These are phyloP conservation scores for Rhynchosporium agropyri DNA, from an alignment of 2,329 filamentous ascomycete species.

Conservation along the genomic window DNA sequence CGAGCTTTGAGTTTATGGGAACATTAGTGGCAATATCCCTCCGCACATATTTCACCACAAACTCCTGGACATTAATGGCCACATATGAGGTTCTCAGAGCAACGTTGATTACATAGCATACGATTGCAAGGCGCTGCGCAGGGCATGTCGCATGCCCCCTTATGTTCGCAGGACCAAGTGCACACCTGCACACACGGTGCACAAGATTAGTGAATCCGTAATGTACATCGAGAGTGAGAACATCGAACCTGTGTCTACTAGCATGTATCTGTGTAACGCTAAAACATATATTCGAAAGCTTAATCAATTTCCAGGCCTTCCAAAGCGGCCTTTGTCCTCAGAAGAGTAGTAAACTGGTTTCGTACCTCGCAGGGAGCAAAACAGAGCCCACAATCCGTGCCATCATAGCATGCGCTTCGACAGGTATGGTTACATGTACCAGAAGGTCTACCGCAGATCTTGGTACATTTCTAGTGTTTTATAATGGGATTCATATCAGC, in stretches of 20 bases:
- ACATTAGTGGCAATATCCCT: constrained; percentile 60
- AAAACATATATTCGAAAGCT: background rate
- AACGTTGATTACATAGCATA: constrained; percentile 60
- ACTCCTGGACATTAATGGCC: constrained; percentile 1
- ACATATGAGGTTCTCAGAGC: background rate
- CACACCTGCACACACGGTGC: constrained; percentile 62
- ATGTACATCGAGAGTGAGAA: constrained; percentile 48
- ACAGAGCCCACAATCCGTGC: background rate
- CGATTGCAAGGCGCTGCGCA: constrained; percentile 70
- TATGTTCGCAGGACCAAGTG: constrained; percentile 57
- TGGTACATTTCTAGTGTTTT: constrained; percentile 53
- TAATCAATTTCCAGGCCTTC: background rate
- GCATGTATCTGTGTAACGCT: too few relatives aligned
- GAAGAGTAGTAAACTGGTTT: background rate
- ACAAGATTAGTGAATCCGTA: constrained; percentile 61
- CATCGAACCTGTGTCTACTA: constrained; percentile 52
- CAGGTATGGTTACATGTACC: constrained; percentile 62
- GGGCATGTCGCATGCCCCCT: constrained; percentile 46
- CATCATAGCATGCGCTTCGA: constrained; percentile 12
- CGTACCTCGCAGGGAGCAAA: constrained; percentile 53
- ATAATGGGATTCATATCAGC: constrained; percentile 16
- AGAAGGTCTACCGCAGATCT: constrained; percentile 45
- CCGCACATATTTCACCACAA: constrained; percentile 61
- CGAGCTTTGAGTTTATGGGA: constrained; percentile 32
- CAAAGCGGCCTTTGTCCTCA: background rate